Evolutionary conservation across 768 basidiomycete species (phyloP).

Genomic region (Auriscalpium orientale): DNA sequence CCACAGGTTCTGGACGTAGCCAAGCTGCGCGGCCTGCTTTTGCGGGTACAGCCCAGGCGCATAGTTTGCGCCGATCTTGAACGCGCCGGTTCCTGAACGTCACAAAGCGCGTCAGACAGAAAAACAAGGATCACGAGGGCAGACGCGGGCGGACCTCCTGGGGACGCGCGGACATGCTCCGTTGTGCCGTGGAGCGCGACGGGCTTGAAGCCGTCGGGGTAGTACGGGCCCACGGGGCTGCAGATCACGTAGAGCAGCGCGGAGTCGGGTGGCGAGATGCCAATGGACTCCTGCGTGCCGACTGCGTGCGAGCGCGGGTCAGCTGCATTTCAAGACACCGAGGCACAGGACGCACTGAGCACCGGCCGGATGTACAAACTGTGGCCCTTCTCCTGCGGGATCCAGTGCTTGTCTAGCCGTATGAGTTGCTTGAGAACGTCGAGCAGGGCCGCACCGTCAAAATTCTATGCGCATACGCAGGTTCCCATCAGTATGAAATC

Average conservation of each 20-base stretch:
- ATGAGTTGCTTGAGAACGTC: constrained; percentile 41
- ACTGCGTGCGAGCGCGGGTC: constrained; percentile 15
- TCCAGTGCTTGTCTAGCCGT: constrained; percentile 40
- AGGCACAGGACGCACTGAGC: constrained; percentile 19
- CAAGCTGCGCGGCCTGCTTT: constrained; percentile 51
- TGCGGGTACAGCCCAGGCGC: constrained; percentile 57
- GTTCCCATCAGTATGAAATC: no score
- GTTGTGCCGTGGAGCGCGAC: constrained; percentile 60
- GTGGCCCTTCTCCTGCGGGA: constrained; percentile 40
- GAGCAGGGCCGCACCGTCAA: constrained; percentile 34
- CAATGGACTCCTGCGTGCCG: constrained; percentile 39
- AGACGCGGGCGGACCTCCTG: constrained; percentile 49
- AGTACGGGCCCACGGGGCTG: constrained; percentile 43
- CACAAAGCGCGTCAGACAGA: no score
- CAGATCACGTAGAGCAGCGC: constrained; percentile 43
- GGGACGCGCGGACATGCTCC: constrained; percentile 75
- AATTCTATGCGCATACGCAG: constrained; percentile 20
- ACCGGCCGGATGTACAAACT: constrained; percentile 45
- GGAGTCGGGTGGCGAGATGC: constrained; percentile 42
- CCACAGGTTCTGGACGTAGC: constrained; percentile 79
- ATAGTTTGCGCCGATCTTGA: constrained; percentile 64
- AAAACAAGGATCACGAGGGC: no score
- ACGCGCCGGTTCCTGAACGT: constrained; percentile 34
- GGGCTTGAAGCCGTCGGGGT: constrained; percentile 41
- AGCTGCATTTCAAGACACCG: neutral